Evolutionary conservation across 139 green algal genomes (phyloP), one percentile per base, ranked within the genome.

Genomic region (Nannochloris sp.): DNA sequence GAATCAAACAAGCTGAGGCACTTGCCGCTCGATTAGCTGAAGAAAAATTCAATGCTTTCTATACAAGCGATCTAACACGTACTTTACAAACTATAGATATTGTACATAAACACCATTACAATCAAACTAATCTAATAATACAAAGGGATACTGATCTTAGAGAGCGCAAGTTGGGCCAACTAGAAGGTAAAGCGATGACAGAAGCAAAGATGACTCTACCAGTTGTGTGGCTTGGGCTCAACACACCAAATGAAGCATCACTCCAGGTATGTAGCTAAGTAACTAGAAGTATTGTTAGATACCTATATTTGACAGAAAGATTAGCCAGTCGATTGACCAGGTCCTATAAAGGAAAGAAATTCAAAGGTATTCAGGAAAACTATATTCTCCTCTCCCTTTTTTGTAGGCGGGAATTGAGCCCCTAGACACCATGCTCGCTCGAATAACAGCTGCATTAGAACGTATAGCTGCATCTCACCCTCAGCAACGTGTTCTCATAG

Each of bases 401-500:
- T 54, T 70, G n/a, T 38, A 70, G 48, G 63, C 45, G 13, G 23
- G 5, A 10, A 33, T 36, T 5, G 63, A 70, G 48, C 35, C 12
- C 4, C 1, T 70, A 30, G 32, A 31, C 12, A 14, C 35, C 4
- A 38, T 70, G 23, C 31, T 57, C 29, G 48, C 62, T 3, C 48
- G 63, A 1, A 54, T 38, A 3, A 38, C 23, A 31, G 34, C 12
- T 30, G 65, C 30, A 35, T 38, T 72, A 60, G 24, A 67, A 15
- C 15, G 25, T 8, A 42, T 72, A 36, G 65, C 65, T 19, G 65
- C 27, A 2, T 27, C 27, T 24, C 65, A 72, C 54, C 51, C 36
- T 0, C 35, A 38, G 15, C 53, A 72, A 47, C 65, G 60, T 13
- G 9, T 75, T 27, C 33, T 75, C 31, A 59, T 75, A 7, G 61